phyloP scores from a whole-genome alignment of 441 rosid species.

The Populus trichocarpa region DNA sequence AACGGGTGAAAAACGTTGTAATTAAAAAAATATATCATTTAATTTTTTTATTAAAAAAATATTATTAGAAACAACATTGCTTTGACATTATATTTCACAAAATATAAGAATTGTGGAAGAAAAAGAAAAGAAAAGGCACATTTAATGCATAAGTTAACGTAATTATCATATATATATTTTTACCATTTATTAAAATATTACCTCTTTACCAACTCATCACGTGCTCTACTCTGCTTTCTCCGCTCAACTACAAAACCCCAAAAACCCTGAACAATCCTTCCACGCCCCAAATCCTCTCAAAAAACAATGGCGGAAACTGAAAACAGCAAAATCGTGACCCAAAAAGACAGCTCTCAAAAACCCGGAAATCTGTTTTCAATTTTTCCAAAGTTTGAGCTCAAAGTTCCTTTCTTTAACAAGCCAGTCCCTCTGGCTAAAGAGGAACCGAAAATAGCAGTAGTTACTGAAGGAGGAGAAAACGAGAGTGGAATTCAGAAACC shows the following conservation, averaged over 20 bases:
- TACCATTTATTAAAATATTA: not conserved
- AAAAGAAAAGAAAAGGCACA: no score
- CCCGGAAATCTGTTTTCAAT: constrained; percentile 26
- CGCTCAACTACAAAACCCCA: not conserved
- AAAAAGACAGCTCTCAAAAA: constrained; percentile 3
- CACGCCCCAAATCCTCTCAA: not conserved
- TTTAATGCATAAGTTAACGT: no score
- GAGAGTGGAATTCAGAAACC: constrained; percentile 19
- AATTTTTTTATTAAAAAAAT: no score
- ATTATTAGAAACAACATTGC: no score
- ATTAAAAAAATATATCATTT: no score
- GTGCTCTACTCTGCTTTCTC: not conserved
- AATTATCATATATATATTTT: no score
- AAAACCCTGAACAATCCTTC: not conserved
- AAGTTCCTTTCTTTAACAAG: constrained; percentile 35
- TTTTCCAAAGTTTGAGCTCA: constrained; percentile 36
- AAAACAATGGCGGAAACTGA: constrained; percentile 20
- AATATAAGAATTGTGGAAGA: no score
- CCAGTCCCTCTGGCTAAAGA: constrained; percentile 16
- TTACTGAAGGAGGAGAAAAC: constrained; percentile 4
- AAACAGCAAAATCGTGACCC: constrained; percentile 13
- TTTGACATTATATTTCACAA: no score
- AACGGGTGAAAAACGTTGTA: no score
- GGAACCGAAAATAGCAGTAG: constrained; percentile 4
- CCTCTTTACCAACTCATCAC: not conserved